A percentile compares a stretch with the other conserved stretches of the same genome.
These are phyloP conservation scores for Laguncularia racemosa DNA, from an alignment of 345 rosid species.

Conservation along the genomic window DNA sequence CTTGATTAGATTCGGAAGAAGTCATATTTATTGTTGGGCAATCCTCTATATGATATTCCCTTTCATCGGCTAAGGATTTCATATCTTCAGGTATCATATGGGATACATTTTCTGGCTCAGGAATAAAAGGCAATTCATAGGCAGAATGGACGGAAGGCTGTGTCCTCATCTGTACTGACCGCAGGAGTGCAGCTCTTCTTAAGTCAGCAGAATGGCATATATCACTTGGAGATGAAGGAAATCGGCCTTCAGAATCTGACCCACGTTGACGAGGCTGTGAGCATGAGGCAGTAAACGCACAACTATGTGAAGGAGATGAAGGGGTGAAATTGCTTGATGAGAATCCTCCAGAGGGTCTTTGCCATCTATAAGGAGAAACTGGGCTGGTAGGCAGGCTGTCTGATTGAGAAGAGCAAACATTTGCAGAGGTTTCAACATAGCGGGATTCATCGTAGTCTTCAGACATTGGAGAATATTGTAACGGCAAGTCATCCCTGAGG, in stretches of 20 bases:
- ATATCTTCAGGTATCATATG: conserved; percentile 45
- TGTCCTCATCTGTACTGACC: conserved; percentile 94
- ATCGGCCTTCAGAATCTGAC: conserved; percentile 85
- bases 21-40: conserved; percentile 37
- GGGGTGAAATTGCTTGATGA: conserved; percentile 29
- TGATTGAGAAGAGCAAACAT: conserved; percentile 51
- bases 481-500: conserved; percentile 72
- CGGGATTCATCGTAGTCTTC: conserved; percentile 80
- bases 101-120: conserved; percentile 41
- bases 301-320: conserved; percentile 27
- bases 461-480: conserved; percentile 94
- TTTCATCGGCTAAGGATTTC: conserved; percentile 61
- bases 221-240: conserved; percentile 96
- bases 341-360: conserved; percentile 43
- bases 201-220: conserved; percentile 94
- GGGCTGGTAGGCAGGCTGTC: conserved; percentile 84
- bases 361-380: conserved; percentile 71
- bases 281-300: conserved; percentile 16
- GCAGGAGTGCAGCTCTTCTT: conserved; percentile 81
- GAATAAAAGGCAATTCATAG: conserved; percentile 34
- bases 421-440: conserved; percentile 43
- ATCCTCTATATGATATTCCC: conserved; percentile 47
- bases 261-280: conserved; percentile 67
- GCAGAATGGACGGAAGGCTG: conserved; percentile 47
- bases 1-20: conserved; percentile 30